Conservation (phyloP, 73 alveolate species). For the Tetrahymena malaccensis region DNA sequence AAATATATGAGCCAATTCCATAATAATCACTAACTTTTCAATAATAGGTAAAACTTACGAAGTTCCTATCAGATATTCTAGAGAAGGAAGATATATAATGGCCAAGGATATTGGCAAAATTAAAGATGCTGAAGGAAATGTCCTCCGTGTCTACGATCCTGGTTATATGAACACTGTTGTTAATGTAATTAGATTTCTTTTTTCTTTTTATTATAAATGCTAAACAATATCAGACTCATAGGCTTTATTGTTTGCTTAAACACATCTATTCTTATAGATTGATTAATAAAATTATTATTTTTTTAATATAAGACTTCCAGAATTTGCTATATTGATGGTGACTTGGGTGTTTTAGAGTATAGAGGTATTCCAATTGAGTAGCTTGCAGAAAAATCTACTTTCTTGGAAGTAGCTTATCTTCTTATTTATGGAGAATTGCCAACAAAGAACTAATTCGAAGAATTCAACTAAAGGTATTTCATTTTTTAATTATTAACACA, state of each 20-base stretch:
- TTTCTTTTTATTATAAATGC: background rate
- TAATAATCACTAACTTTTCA: background rate
- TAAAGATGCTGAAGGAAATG: slow-evolving; percentile 57
- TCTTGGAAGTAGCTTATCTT: slow-evolving; percentile 71
- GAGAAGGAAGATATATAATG: slow-evolving; percentile 45
- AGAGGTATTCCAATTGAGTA: slow-evolving; percentile 83
- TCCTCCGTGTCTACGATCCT: slow-evolving; percentile 73
- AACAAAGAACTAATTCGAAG: slow-evolving; percentile 17
- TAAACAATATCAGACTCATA: background rate
- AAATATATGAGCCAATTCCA: background rate
- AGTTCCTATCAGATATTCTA: slow-evolving; percentile 25
- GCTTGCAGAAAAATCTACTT: slow-evolving; percentile 73
- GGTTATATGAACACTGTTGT: slow-evolving; percentile 75
- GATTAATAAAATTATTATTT: background rate
- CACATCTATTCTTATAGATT: background rate
- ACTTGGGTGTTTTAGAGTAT: slow-evolving; percentile 74
- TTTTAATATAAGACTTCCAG: slow-evolving; percentile 45
- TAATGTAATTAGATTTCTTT: slow-evolving; percentile 33
- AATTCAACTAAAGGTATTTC: slow-evolving; percentile 47
- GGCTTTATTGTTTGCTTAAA: background rate
- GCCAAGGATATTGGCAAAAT: slow-evolving; percentile 61
- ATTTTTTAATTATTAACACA: background rate
- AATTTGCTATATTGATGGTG: slow-evolving; percentile 80
- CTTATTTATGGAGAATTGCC: slow-evolving; percentile 79
- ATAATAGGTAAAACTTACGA: slow-evolving; percentile 6